Evolutionary conservation across 306 rosid species (phyloP).

Genomic region (Pachyrhizus erosus): DNA sequence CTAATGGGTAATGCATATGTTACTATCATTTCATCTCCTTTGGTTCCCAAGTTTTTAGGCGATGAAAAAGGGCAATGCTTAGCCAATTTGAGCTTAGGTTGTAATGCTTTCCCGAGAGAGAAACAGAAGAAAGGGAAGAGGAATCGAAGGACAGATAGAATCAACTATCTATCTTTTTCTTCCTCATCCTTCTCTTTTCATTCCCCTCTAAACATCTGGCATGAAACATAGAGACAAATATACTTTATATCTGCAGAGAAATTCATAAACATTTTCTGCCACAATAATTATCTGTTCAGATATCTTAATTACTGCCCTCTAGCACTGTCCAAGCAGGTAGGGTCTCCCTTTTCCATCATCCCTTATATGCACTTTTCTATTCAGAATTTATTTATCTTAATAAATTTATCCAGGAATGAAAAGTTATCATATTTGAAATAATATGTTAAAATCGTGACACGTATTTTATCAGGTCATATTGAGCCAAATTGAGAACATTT

Average conservation of each 20-base stretch:
- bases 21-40: conserved; percentile 21
- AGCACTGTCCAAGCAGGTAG: conserved; percentile 36
- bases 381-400: no score
- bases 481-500: conserved; percentile 9
- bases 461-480: background rate
- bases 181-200: background rate
- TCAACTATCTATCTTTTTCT: conserved; percentile 42
- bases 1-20: conserved; percentile 21
- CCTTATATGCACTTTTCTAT: background rate
- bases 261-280: background rate
- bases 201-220: conserved; percentile 30
- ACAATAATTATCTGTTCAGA: background rate
- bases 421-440: background rate
- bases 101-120: conserved; percentile 28
- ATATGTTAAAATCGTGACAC: background rate
- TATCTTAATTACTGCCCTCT: background rate
- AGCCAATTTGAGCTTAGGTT: conserved; percentile 43
- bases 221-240: background rate
- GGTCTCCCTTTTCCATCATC: background rate
- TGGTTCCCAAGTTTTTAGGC: conserved; percentile 56
- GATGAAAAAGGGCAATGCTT: conserved; percentile 47
- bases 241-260: conserved; percentile 8
- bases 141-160: conserved; percentile 41
- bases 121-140: conserved; percentile 32
- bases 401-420: background rate